Evolutionary conservation across 768 basidiomycete species (phyloP), one percentile per base, ranked within the genome.

Genomic region (Sporobolomyces pararoseus): DNA sequence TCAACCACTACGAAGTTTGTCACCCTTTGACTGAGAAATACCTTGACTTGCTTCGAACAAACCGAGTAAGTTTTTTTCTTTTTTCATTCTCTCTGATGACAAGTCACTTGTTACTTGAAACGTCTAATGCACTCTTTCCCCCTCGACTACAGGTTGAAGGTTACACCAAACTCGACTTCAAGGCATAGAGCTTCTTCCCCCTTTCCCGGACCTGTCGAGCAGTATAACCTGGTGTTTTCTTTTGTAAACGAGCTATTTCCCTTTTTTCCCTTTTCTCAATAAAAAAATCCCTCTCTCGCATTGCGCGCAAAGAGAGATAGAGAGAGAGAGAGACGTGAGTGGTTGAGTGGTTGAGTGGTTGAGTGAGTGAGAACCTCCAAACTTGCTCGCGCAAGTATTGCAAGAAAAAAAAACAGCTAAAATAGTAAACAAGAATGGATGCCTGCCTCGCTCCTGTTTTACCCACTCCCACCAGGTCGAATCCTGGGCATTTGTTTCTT

Each of bases 1-100:
- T 74, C 34, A 74, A 74, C 66, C 69, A 71, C 52, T 74, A 74
- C 64, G 72, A 74, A 63, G 65, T 66, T 23, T 74, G 73, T 66
- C 73, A 74, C 66, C 70, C 57, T 23, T 35, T 74, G 50, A 71
- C 73, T 21, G 73, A 70, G 31, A 68, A 68, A 64, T 74, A 74
- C 57, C 61, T 74, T 47, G 73, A 74, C 63, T 21, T 74, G 25
- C 53, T 74, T 46, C 50, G 67, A 55, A 71, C 69, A 44, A 71
- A 74, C 70, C 58, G 67, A 55, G 73, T 74, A 13, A 47, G 71
- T 68, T 31, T 6, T 19, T 10, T n/a, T 32, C 44, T 17, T n/a
- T 57, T 34, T 14, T 17, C 25, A 5, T 2, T 12, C 10, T 12
- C 21, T 47, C 46, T 13, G 46, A 7, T 12, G 46, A 23, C 14